phyloP scores from a whole-genome alignment of 257 asterid genomes.

The Penstemon barbatus region DNA sequence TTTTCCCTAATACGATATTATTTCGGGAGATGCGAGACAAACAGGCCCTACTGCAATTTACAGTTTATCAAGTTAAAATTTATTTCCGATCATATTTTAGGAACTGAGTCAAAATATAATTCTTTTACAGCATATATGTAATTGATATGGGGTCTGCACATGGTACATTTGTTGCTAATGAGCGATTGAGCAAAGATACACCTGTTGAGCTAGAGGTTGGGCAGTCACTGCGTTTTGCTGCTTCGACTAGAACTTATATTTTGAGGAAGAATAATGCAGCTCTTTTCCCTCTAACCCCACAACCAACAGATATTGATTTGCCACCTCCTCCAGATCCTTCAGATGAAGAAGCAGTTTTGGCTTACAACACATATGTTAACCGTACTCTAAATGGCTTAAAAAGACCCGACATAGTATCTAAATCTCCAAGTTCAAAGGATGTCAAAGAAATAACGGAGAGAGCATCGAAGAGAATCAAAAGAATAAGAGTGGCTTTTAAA shows the following conservation, averaged over 20 bases:
- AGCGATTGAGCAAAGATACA: constrained; percentile 76
- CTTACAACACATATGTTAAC: constrained; percentile 79
- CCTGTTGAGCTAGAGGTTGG: constrained; percentile 92
- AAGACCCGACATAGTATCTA: constrained; percentile 41
- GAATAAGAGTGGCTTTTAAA: constrained; percentile 70
- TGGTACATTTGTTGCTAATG: constrained; percentile 97
- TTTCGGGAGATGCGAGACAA: too few relatives aligned
- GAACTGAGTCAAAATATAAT: constrained; percentile 13
- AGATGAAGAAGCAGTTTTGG: constrained; percentile 88
- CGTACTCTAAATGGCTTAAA: constrained; percentile 58
- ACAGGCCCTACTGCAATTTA: too few relatives aligned
- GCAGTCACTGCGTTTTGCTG: constrained; percentile 90
- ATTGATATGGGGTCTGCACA: constrained; percentile 97
- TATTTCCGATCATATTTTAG: constrained; percentile 10
- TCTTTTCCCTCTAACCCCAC: constrained; percentile 71
- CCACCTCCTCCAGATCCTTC: constrained; percentile 88
- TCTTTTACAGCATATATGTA: constrained; percentile 76
- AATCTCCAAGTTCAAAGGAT: constrained; percentile 39
- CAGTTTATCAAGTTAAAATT: neutral
- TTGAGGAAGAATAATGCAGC: constrained; percentile 76
- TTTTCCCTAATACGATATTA: too few relatives aligned
- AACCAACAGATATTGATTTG: constrained; percentile 59
- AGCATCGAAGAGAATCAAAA: constrained; percentile 72
- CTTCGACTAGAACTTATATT: constrained; percentile 84
- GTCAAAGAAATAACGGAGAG: constrained; percentile 41